A percentile compares a stretch with the other conserved stretches of the same genome.
Conservation (phyloP, 2,329 filamentous ascomycete species). For the Colletotrichum sublineola region DNA sequence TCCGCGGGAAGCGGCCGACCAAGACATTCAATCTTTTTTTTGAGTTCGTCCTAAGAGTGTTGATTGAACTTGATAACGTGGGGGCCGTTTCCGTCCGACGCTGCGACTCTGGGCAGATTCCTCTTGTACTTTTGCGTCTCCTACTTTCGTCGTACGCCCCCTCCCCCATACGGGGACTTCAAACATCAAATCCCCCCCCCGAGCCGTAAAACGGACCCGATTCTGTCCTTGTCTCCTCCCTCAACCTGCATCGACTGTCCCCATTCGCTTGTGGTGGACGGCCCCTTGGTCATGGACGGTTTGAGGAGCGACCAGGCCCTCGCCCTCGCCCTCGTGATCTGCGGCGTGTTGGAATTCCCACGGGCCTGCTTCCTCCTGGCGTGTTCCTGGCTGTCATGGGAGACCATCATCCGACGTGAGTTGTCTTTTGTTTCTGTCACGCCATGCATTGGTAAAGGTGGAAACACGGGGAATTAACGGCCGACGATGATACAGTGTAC, state of each 20-base stretch:
- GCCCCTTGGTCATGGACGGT: not conserved
- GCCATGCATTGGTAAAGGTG: no score
- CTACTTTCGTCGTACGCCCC: no score
- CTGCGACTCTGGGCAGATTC: no score
- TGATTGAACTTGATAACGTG: not conserved
- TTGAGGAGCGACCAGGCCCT: constrained; percentile 8
- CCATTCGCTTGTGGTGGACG: not conserved
- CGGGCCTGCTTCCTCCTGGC: constrained; percentile 18
- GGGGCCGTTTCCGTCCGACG: not conserved
- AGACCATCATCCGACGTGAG: not conserved
- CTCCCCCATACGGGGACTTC: not conserved
- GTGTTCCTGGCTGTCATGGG: constrained; percentile 13
- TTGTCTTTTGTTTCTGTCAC: not conserved
- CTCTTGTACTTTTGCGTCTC: not conserved
- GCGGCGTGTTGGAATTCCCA: constrained; percentile 18
- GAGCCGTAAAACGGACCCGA: no score
- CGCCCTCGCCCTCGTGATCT: not conserved
- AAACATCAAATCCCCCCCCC: no score
- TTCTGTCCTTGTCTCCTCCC: no score
- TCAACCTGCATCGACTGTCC: no score
- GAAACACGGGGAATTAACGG: rapidly evolving
- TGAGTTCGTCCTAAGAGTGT: not conserved
- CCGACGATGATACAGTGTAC: constrained; percentile 7
- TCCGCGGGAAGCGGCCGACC: not conserved
- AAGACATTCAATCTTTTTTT: constrained; percentile 4